Base-by-base conservation (phyloP, 257 asterid genomes). In the Forsythia viridissima region DNA sequence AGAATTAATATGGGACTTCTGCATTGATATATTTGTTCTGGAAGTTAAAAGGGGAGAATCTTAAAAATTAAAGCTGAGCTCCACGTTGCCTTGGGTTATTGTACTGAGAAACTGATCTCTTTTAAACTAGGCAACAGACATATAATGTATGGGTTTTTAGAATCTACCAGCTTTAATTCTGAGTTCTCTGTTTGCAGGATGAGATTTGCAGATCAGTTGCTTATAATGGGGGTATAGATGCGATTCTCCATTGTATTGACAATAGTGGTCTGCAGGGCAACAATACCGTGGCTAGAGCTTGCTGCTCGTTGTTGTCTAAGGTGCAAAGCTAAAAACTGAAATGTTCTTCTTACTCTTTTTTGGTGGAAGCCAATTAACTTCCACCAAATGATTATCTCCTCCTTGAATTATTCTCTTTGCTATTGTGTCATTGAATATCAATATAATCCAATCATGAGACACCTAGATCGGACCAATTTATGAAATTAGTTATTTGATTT, bases 161-260 rank as follows among this genome's bases (percentile, higher is more conserved):
- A 59, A 15, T 74, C 59, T 72, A 4, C 42, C 30, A 44, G 71
- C 20, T 79, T 65, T 48, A 38, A 48, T 15, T 21, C 48, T 76
- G 39, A 44, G 66, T 43, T 77, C 52, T 71, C 70, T 84, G 20
- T 77, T 69, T 79, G 85, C 92, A 95, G 98, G 99, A 95, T 34
- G 99, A 95, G 76, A 92, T 95, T 84, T 95, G 99, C 91, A 90
- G 90, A 87, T 86, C 96, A 44, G 84, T 92, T 74, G 94, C 97
- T 79, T 77, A 87, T 70, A 76, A 65, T 72, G 96, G 96, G 72
- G 98, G 99, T 77, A 87, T 95, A 80, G 98, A 90, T 84, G 94
- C 90, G 42, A 80, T 90, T 84, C 90, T 95, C 61, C 78, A 68
- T 41, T 91, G 94, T 57, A 80, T 93, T 77, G 99, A 93, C 55